These are phyloP conservation scores for Fusarium albosuccineum DNA, from an alignment of 2,329 filamentous ascomycete genomes.

Conservation along the genomic window DNA sequence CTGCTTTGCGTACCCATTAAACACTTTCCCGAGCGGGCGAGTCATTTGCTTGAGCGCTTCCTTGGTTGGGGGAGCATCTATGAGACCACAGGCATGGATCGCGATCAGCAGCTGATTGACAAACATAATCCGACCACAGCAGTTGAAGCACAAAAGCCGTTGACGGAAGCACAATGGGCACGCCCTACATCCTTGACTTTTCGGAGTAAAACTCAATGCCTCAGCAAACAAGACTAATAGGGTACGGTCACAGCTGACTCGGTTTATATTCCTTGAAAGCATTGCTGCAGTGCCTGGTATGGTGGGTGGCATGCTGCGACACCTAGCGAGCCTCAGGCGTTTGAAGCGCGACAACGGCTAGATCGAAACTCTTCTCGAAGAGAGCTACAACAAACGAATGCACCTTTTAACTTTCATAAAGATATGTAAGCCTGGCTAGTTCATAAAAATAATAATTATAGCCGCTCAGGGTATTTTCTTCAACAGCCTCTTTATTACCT, in stretches of 20 bases:
- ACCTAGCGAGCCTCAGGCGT: conserved; percentile 84
- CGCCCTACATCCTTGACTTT: conserved; percentile 31
- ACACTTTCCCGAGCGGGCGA: too few relatives aligned
- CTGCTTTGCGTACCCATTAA: too few relatives aligned
- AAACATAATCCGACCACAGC: conserved; percentile 69
- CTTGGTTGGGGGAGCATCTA: too few relatives aligned
- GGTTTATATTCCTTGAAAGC: conserved; percentile 94
- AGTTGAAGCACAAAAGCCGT: conserved; percentile 65
- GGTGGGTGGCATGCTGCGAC: conserved; percentile 94
- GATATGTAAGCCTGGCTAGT: conserved; percentile 79
- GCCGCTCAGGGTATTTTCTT: conserved; percentile 97
- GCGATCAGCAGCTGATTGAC: conserved; percentile 75
- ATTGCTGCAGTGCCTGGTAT: conserved; percentile 97
- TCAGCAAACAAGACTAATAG: too few relatives aligned
- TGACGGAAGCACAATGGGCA: conserved; percentile 89
- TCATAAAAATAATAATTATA: conserved; percentile 93
- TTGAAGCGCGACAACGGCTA: conserved; percentile 96
- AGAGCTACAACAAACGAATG: conserved; percentile 95
- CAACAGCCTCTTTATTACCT: conserved; percentile 91
- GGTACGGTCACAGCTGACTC: conserved; percentile 41
- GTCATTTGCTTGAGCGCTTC: too few relatives aligned
- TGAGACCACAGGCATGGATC: conserved; percentile 78
- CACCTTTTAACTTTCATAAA: conserved; percentile 93
- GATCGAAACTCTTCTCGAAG: conserved; percentile 93
- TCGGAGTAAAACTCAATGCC: not conserved